Evolutionary conservation across 805 yeast species (phyloP).

Genomic region (Ogataea pini): DNA sequence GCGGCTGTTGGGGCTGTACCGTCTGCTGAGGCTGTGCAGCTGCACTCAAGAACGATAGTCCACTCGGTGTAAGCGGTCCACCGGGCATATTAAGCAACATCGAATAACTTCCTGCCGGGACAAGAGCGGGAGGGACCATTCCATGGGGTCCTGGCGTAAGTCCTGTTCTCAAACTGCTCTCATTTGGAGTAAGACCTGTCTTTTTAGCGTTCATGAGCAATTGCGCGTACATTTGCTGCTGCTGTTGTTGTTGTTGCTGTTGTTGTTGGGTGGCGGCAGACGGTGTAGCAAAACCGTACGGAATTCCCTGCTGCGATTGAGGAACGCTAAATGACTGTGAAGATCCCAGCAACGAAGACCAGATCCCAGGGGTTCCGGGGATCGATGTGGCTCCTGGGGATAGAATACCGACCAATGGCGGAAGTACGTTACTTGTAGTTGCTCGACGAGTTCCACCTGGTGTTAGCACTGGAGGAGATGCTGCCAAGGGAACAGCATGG

Average conservation of each 20-base stretch:
- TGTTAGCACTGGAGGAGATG: constrained; percentile 50
- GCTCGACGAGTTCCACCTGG: constrained; percentile 52
- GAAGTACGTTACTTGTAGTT: constrained; percentile 37
- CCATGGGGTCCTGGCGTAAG: constrained; percentile 62
- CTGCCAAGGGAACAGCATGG: constrained; percentile 19
- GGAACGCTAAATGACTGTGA: constrained; percentile 27
- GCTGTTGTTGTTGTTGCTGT: constrained; percentile 17
- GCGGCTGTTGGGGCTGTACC: neutral
- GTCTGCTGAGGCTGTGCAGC: neutral
- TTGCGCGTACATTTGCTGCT: constrained; percentile 25
- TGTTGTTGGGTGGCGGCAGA: constrained; percentile 8
- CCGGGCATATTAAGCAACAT: constrained; percentile 25
- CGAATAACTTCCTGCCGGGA: constrained; percentile 22
- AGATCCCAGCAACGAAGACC: constrained; percentile 52
- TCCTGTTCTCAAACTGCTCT: constrained; percentile 69
- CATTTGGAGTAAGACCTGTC: constrained; percentile 76
- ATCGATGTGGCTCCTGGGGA: constrained; percentile 47
- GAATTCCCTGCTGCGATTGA: constrained; percentile 13
- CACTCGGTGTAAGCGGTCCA: constrained; percentile 30
- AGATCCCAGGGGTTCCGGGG: constrained; percentile 56
- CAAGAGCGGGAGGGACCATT: constrained; percentile 31
- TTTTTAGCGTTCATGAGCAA: constrained; percentile 36
- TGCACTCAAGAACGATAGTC: constrained; percentile 21
- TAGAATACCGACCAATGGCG: constrained; percentile 46
- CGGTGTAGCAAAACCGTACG: constrained; percentile 12